Percentiles rank a stretch among this genome's conserved stretches.
These are phyloP conservation scores for Favolaschia claudopus DNA, from an alignment of 768 basidiomycete species.

Conservation along the genomic window DNA sequence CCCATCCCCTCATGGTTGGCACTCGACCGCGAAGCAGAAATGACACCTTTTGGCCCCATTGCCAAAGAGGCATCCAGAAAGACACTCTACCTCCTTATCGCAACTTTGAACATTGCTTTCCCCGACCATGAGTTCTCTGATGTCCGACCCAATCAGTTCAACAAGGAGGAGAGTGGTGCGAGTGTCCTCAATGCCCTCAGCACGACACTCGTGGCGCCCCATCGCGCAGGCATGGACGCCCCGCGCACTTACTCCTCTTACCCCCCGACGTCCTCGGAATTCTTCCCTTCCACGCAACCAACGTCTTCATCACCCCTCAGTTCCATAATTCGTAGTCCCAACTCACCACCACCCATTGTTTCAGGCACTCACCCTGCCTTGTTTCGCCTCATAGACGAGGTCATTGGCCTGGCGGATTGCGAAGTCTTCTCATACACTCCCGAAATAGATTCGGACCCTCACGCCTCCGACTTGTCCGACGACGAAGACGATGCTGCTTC, in stretches of 20 bases:
- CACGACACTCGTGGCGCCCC: conserved; percentile 80
- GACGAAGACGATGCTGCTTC: conserved; percentile 80
- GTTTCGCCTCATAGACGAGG: conserved; percentile 87
- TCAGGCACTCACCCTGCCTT: conserved; percentile 89
- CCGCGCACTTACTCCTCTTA: conserved; percentile 89
- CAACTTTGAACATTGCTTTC: conserved; percentile 95
- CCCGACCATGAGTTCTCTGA: conserved; percentile 98
- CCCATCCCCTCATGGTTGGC: conserved; percentile 84
- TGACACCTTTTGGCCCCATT: conserved; percentile 91
- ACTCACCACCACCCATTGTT: conserved; percentile 74
- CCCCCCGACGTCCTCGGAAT: conserved; percentile 73
- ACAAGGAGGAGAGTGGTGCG: conserved; percentile 81
- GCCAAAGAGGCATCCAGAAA: conserved; percentile 86
- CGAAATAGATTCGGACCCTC: conserved; percentile 93
- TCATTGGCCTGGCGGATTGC: conserved; percentile 89
- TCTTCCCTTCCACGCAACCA: conserved; percentile 79
- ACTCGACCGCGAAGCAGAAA: conserved; percentile 72
- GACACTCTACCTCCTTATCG: conserved; percentile 95
- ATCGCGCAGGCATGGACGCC: conserved; percentile 67
- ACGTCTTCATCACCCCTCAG: conserved; percentile 75
- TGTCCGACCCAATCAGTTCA: conserved; percentile 89
- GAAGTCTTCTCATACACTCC: conserved; percentile 96
- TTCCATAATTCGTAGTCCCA: conserved; percentile 65
- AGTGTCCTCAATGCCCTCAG: conserved; percentile 85
- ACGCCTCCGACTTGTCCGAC: conserved; percentile 82